Conservation (phyloP, 331 rosid genomes). For the Malus hybrid region DNA sequence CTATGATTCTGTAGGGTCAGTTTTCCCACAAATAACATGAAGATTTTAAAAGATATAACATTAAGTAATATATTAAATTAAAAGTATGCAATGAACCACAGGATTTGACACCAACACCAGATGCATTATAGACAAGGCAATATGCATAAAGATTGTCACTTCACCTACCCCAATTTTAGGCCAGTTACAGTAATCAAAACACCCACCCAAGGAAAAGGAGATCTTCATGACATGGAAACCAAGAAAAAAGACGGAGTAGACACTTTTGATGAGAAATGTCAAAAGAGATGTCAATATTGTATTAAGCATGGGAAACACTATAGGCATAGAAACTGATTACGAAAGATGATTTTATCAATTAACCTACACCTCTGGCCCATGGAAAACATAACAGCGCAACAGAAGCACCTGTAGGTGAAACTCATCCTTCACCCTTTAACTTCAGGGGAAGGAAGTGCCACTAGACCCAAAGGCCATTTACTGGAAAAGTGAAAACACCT, state of each 20-base stretch:
- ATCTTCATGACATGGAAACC: neutral
- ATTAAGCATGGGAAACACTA: too few relatives aligned
- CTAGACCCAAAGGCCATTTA: neutral
- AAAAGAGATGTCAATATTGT: too few relatives aligned
- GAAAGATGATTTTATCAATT: too few relatives aligned
- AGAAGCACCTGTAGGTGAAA: neutral
- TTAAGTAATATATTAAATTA: neutral
- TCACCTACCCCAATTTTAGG: neutral
- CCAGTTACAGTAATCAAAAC: neutral
- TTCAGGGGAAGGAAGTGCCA: neutral
- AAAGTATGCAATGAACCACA: neutral
- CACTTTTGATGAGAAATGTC: too few relatives aligned
- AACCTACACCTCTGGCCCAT: too few relatives aligned
- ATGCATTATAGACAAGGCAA: neutral
- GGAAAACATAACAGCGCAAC: neutral
- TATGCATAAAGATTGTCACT: neutral
- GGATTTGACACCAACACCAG: neutral
- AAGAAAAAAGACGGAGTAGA: neutral
- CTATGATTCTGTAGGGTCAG: neutral
- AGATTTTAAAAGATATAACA: neutral
- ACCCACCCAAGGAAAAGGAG: neutral
- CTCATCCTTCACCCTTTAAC: neutral
- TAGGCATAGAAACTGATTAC: too few relatives aligned
- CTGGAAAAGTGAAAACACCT: neutral
- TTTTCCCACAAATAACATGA: neutral